Evolutionary conservation across 371 early-diverging fungal genomes (phyloP).

Genomic region (Thermomucor indicae-seudaticae): DNA sequence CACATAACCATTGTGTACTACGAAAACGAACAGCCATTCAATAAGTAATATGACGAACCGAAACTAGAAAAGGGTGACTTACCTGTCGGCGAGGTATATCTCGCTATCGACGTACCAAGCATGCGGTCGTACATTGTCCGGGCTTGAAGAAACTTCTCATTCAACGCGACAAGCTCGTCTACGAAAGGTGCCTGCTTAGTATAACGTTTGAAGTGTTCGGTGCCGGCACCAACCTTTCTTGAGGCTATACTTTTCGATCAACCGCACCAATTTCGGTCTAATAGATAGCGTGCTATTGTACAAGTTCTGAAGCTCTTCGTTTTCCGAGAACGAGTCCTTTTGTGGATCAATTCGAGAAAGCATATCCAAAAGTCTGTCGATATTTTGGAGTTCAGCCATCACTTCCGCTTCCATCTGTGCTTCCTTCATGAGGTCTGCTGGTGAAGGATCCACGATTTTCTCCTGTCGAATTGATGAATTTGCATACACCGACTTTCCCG

Average conservation of each 20-base stretch:
- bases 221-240: conserved; percentile 62
- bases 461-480: conserved; percentile 21
- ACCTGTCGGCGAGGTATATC: conserved; percentile 26
- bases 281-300: conserved; percentile 70
- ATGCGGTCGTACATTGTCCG: conserved; percentile 49
- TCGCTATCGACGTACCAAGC: conserved; percentile 44
- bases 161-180: conserved; percentile 53
- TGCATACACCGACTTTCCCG: no score
- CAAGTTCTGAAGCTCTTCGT: conserved; percentile 77
- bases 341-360: conserved; percentile 74
- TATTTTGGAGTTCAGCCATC: conserved; percentile 65
- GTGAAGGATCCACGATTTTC: conserved; percentile 55
- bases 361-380: conserved; percentile 75
- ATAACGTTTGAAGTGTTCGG: not conserved
- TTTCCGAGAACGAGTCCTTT: conserved; percentile 81
- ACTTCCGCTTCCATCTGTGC: conserved; percentile 72
- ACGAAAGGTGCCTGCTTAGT: not conserved
- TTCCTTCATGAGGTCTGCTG: conserved; percentile 53
- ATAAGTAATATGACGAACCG: not conserved
- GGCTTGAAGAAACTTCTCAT: conserved; percentile 52
- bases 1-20: conserved; percentile 3
- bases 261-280: conserved; percentile 74
- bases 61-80: not conserved
- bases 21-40: not conserved
- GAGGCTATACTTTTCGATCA: conserved; percentile 72